Percentiles rank a stretch among this genome's conserved stretches.
Evolutionary conservation across 2,329 filamentous ascomycete genomes (phyloP).

Genomic region (Trichophyton verrucosum): DNA sequence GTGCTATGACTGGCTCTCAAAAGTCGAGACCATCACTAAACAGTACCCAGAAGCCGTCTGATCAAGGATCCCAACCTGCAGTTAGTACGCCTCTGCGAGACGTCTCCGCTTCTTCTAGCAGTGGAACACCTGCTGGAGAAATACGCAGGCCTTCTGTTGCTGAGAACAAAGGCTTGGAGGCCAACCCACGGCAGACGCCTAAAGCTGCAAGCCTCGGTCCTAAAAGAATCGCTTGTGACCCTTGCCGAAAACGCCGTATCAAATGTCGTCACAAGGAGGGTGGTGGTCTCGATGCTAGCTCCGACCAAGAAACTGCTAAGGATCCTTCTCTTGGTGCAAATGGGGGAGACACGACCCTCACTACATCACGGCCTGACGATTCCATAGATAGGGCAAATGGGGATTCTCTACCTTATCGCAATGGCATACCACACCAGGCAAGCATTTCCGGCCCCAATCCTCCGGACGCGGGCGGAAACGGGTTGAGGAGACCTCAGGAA

Average conservation of each 20-base stretch:
- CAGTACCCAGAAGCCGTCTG: background rate
- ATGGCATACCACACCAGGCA: background rate
- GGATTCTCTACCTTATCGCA: background rate
- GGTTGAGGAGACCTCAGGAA: slow-evolving; percentile 16
- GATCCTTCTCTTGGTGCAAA: background rate
- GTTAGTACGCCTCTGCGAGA: slow-evolving; percentile 4
- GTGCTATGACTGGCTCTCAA: slow-evolving; percentile 33
- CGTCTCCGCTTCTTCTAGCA: slow-evolving; percentile 18
- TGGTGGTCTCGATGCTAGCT: slow-evolving; percentile 19
- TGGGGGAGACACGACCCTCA: background rate
- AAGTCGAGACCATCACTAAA: slow-evolving; percentile 7
- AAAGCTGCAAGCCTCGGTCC: slow-evolving; percentile 44
- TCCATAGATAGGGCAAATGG: background rate
- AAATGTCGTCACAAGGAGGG: slow-evolving; percentile 52
- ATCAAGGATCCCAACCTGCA: background rate
- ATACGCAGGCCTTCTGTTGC: slow-evolving; percentile 13
- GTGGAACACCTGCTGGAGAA: slow-evolving; percentile 16
- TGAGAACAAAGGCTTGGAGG: slow-evolving; percentile 19
- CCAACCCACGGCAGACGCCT: slow-evolving; percentile 3
- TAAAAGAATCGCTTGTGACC: slow-evolving; percentile 49
- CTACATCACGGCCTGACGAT: background rate
- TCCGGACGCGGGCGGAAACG: background rate
- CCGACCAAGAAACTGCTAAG: background rate
- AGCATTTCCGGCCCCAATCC: background rate
- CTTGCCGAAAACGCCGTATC: slow-evolving; percentile 49